Percentiles rank a stretch among this genome's conserved stretches.
These are phyloP conservation scores for Ceratobasidium sp. DNA, from an alignment of 1,284 basidiomycete genomes.

Conservation along the genomic window DNA sequence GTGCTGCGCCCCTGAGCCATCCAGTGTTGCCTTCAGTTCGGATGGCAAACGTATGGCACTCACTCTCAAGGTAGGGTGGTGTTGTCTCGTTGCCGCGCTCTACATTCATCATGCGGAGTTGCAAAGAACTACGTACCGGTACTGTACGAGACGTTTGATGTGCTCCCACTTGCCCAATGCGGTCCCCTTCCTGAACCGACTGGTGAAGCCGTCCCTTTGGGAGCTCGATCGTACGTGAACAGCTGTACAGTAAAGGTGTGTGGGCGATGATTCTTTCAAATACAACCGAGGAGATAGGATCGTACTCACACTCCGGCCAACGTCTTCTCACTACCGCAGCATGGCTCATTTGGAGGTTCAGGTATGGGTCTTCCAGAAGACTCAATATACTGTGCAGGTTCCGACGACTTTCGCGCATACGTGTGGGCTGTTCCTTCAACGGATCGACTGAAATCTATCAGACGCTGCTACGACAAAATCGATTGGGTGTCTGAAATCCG, in stretches of 20 bases:
- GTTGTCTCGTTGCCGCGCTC: neutral
- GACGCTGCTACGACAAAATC: constrained; percentile 12
- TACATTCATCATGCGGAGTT: neutral
- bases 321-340: constrained; percentile 25
- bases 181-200: constrained; percentile 1
- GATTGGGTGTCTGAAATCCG: constrained; percentile 21
- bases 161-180: constrained; percentile 40
- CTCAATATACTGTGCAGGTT: constrained; percentile 43
- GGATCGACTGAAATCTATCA: constrained; percentile 18
- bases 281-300: constrained; percentile 27
- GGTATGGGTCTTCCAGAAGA: constrained; percentile 43
- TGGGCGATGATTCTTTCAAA: constrained; percentile 30
- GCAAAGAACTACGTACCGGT: constrained; percentile 35
- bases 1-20: constrained; percentile 36
- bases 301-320: neutral
- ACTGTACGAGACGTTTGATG: constrained; percentile 42
- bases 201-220: constrained; percentile 2
- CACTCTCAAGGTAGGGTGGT: constrained; percentile 35
- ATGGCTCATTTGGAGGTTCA: constrained; percentile 41
- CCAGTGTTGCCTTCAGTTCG: constrained; percentile 33
- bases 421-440: constrained; percentile 31
- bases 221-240: constrained; percentile 36
- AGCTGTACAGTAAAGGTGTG: constrained; percentile 42
- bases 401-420: constrained; percentile 42
- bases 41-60: constrained; percentile 39